Percentiles rank a stretch among this genome's conserved stretches.
These are phyloP conservation scores for Fusarium robinianum DNA, from an alignment of 2,329 filamentous ascomycete genomes.

Conservation along the genomic window DNA sequence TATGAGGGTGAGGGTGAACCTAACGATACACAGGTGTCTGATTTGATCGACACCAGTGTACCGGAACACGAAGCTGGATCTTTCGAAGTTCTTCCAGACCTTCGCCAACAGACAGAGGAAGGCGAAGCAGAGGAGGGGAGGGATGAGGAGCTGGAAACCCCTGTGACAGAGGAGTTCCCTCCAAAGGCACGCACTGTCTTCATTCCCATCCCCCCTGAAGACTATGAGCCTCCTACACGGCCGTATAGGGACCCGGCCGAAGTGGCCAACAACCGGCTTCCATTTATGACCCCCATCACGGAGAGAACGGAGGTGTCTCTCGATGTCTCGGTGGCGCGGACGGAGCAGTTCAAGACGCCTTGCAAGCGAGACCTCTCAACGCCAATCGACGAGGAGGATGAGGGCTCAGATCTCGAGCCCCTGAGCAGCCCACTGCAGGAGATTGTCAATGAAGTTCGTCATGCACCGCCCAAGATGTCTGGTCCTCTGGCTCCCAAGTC, in stretches of 20 bases:
- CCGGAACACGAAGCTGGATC: constrained; percentile 32
- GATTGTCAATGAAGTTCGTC: constrained; percentile 57
- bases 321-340: constrained; percentile 63
- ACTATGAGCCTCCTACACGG: constrained; percentile 78
- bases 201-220: constrained; percentile 80
- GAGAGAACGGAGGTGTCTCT: constrained; percentile 92
- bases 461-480: constrained; percentile 53
- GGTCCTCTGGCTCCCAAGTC: constrained; percentile 55
- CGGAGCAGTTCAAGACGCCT: constrained; percentile 76
- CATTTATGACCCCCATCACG: constrained; percentile 98
- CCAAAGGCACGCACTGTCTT: constrained; percentile 68
- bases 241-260: constrained; percentile 81
- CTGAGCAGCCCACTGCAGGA: constrained; percentile 76
- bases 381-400: constrained; percentile 38
- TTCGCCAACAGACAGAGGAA: constrained; percentile 21
- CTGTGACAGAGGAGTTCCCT: constrained; percentile 47
- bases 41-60: constrained; percentile 45
- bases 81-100: constrained; percentile 7
- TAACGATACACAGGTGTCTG: constrained; percentile 45
- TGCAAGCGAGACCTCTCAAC: constrained; percentile 57
- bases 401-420: constrained; percentile 44
- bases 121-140: constrained; percentile 44
- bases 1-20: constrained; percentile 41
- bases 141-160: constrained; percentile 48
- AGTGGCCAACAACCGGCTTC: constrained; percentile 85